Evolutionary conservation across 768 basidiomycete genomes (phyloP), one percentile per base, ranked within the genome.

Genomic region (Suillus occidentalis): DNA sequence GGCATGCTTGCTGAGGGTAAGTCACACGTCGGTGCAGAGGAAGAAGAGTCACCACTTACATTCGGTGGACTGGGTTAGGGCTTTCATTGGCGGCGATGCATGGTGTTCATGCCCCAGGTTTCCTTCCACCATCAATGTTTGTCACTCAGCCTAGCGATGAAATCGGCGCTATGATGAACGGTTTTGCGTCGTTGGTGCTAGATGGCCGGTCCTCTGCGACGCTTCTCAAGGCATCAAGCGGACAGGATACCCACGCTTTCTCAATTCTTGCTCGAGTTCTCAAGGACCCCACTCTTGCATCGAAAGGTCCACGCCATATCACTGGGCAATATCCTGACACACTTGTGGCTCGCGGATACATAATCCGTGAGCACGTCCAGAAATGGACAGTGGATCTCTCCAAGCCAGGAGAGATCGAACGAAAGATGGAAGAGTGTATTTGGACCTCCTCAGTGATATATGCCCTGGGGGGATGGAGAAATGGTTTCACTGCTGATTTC

Each of bases 1-100:
- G 89, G 89, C 1, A 78, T 88, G 71, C 68, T 87, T 1, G 83
- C 83, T 8, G 89, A 91, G 80, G 90, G 89, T 87, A 18, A 6
- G 65, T 50, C 31, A 7, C 45, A 37, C 16, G 18, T 7, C 37
- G 4, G 14, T 42, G 18, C 14, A 9, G 18, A 7, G 16, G 2
- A n/a, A 13, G 28, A 50, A 22, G 10, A 18, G 1, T 1, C 10
- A 9, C 43, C 28, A 20, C 28, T 28, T 37, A 55, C 28, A 18
- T 34, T 39, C 5, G 28, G 45, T 2, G 45, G 28, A 45, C 36
- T 10, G 8, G 42, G 45, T 53, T 28, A 75, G 75, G 75, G 52
- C 74, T 76, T 43, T 70, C 75, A 0, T 4, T 72, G 16, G 6
- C 64, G 0, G 67, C 76, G 45, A 45, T 75, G 67, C 61, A 75